phyloP scores from a whole-genome alignment of 1,284 basidiomycete genomes.

The Pseudozyma thailandica region DNA sequence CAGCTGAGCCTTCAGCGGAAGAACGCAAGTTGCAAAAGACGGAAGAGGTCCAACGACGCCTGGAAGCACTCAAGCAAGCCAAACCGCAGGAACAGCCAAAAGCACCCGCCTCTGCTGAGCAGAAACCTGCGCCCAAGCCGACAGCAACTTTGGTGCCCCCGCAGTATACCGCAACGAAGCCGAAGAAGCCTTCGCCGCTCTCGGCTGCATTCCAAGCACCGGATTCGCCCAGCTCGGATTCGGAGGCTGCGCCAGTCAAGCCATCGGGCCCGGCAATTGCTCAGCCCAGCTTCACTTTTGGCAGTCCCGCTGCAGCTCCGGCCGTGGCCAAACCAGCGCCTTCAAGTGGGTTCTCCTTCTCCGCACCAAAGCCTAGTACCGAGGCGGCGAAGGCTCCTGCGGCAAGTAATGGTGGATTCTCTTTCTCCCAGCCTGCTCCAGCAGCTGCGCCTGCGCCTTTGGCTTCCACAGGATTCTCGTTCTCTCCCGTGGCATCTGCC shows the following conservation, averaged over 20 bases:
- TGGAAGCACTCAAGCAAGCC: constrained; percentile 47
- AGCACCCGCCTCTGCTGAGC: not conserved
- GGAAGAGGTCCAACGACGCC: constrained; percentile 49
- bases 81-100: constrained; percentile 28
- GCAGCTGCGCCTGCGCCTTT: constrained; percentile 1
- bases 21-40: constrained; percentile 49
- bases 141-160: constrained; percentile 27
- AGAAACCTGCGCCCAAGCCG: constrained; percentile 10
- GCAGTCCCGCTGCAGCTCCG: constrained; percentile 4
- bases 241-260: constrained; percentile 22
- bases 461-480: constrained; percentile 21
- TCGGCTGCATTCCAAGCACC: constrained; percentile 50
- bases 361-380: constrained; percentile 17
- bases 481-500: constrained; percentile 20
- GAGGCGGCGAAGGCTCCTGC: constrained; percentile 5
- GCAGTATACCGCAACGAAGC: constrained; percentile 46
- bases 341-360: constrained; percentile 36
- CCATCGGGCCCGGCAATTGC: constrained; percentile 13
- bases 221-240: constrained; percentile 51
- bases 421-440: constrained; percentile 17
- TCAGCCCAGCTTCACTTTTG: constrained; percentile 32
- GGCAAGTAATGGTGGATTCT: constrained; percentile 12
- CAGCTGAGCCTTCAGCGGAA: constrained; percentile 9
- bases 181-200: constrained; percentile 57
- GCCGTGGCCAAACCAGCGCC: constrained; percentile 5